A percentile compares a stretch with the other conserved stretches of the same genome.
Conservation (phyloP, 495 filamentous ascomycete species). For the Neurospora africana region DNA sequence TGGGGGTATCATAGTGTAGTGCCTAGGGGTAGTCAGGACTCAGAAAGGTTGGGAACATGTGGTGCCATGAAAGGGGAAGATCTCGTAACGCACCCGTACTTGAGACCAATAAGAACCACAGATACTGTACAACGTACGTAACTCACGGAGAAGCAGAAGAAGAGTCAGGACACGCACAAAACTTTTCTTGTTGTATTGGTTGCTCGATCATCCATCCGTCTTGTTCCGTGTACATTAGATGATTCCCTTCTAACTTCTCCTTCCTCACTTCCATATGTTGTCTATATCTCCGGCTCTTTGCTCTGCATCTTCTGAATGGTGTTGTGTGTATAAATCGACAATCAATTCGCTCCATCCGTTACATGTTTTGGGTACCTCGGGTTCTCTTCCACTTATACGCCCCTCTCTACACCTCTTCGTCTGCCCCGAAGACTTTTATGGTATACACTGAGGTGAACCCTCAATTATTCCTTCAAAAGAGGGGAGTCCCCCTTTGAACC, state of each 20-base stretch:
- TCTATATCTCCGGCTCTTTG: neutral
- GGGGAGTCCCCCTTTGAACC: neutral
- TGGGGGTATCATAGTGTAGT: neutral
- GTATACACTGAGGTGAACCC: neutral
- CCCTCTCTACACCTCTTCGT: neutral
- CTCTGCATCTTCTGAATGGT: neutral
- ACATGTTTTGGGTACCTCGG: neutral
- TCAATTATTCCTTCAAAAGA: neutral
- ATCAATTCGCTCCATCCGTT: neutral
- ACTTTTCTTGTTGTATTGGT: neutral
- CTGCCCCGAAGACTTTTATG: neutral
- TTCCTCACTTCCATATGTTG: neutral
- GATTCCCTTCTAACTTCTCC: neutral
- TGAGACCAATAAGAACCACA: neutral
- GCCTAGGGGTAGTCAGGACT: neutral
- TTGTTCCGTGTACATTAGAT: neutral
- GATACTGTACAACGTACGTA: neutral
- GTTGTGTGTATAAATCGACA: neutral
- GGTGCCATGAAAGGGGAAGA: neutral
- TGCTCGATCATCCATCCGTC: neutral
- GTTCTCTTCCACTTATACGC: neutral
- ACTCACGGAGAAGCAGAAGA: neutral
- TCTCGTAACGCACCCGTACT: neutral
- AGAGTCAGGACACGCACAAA: neutral
- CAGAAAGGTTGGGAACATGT: neutral